phyloP scores from a whole-genome alignment of 2,329 filamentous ascomycete species.

The Capronia americana region DNA sequence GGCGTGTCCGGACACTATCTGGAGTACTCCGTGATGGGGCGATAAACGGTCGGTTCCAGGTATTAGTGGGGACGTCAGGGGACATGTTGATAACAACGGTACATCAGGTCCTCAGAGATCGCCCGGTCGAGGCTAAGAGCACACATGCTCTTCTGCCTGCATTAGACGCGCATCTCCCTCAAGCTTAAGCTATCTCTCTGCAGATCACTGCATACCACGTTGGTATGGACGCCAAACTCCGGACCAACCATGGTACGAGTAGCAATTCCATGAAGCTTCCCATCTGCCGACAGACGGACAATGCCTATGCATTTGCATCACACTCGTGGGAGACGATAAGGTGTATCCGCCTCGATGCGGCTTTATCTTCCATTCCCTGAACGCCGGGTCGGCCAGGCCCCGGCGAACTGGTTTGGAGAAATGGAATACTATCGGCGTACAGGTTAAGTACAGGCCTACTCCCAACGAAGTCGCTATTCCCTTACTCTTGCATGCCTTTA shows the following conservation, averaged over 20 bases:
- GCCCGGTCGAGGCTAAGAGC: neutral
- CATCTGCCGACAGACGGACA: neutral
- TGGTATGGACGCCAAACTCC: conserved; percentile 5
- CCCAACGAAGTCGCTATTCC: neutral
- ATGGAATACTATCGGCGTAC: neutral
- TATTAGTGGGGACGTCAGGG: neutral
- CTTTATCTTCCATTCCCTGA: conserved; percentile 10
- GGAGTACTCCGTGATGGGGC: neutral
- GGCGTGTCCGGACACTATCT: neutral
- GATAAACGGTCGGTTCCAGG: neutral
- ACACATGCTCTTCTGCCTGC: neutral
- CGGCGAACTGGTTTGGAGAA: neutral
- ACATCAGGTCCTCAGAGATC: neutral
- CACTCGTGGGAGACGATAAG: conserved; percentile 10
- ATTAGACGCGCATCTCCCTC: conserved; percentile 9
- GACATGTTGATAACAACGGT: conserved; percentile 5
- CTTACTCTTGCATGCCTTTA: neutral
- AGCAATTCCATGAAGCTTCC: neutral
- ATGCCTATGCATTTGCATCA: neutral
- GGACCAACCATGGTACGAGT: conserved; percentile 2
- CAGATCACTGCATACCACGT: neutral
- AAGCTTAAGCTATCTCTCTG: neutral
- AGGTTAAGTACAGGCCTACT: conserved; percentile 9
- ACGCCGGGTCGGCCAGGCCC: neutral
- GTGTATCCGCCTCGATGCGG: conserved; percentile 11